These are phyloP conservation scores for Phragmites australis DNA, from an alignment of 176 grass and related monocot genomes.

Conservation along the genomic window DNA sequence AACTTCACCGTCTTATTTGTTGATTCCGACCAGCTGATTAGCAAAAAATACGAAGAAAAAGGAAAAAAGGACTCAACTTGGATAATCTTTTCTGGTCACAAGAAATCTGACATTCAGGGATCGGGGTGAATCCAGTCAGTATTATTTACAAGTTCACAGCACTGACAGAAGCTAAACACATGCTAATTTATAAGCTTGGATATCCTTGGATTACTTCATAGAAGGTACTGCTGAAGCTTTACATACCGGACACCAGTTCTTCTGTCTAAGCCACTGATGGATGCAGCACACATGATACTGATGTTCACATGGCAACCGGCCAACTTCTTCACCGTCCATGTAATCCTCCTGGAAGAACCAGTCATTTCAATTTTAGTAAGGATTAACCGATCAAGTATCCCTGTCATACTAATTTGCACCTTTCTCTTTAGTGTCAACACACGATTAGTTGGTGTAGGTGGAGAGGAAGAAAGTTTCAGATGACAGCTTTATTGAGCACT, in stretches of 20 bases:
- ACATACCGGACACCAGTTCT: conserved; percentile 75
- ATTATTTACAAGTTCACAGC: conserved; percentile 26
- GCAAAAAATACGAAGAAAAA: too few relatives aligned
- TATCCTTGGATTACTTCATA: not conserved
- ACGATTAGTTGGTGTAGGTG: not conserved
- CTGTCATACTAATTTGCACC: not conserved
- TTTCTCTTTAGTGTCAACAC: not conserved
- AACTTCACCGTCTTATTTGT: too few relatives aligned
- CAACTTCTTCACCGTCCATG: conserved; percentile 49
- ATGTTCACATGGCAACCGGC: conserved; percentile 59
- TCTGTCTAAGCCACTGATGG: conserved; percentile 64
- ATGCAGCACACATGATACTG: conserved; percentile 69
- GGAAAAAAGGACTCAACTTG: not conserved
- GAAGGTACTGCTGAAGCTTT: conserved; percentile 52
- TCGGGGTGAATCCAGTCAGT: not conserved
- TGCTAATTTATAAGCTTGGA: conserved; percentile 12
- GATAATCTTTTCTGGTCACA: not conserved
- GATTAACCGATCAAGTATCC: not conserved
- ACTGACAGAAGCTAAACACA: not conserved
- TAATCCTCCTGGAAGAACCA: conserved; percentile 63
- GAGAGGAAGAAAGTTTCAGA: too few relatives aligned
- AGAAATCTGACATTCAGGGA: not conserved
- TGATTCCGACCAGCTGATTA: too few relatives aligned
- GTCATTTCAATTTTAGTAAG: not conserved
- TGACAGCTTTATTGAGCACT: too few relatives aligned